These are phyloP conservation scores for Calcarisporium arbuscula DNA, from an alignment of 2,329 filamentous ascomycete species.

Conservation along the genomic window DNA sequence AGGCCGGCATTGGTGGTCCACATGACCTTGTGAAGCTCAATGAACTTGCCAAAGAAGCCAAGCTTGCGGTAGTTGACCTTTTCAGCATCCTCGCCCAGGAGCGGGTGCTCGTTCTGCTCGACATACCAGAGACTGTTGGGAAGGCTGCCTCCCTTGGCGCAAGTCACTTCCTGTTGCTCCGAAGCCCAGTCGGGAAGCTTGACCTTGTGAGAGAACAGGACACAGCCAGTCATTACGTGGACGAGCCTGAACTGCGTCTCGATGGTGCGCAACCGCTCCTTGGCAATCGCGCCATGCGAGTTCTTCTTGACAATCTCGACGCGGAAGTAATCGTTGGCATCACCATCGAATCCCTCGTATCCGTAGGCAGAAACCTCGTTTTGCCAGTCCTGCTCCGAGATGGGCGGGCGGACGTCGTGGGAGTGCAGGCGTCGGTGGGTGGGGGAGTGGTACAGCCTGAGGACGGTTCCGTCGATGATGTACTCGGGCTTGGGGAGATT, in stretches of 20 bases:
- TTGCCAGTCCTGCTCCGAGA: conserved; percentile 88
- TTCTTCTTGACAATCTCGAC: conserved; percentile 90
- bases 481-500: conserved; percentile 56
- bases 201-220: conserved; percentile 96
- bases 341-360: conserved; percentile 92
- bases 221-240: conserved; percentile 94
- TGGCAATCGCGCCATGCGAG: conserved; percentile 72
- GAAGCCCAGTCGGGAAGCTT: conserved; percentile 98
- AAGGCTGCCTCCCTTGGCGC: conserved; percentile 80
- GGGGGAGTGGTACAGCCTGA: conserved; percentile 76
- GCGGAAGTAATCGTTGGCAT: conserved; percentile 93
- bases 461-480: conserved; percentile 71
- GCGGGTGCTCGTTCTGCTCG: conserved; percentile 81
- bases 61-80: conserved; percentile 95
- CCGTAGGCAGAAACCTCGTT: conserved; percentile 96
- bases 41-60: conserved; percentile 96
- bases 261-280: conserved; percentile 83
- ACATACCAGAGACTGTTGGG: conserved; percentile 98
- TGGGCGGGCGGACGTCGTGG: conserved; percentile 82
- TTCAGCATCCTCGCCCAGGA: conserved; percentile 68
- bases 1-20: conserved; percentile 97
- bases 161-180: conserved; percentile 98
- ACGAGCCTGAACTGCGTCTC: conserved; percentile 94
- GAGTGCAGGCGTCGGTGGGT: conserved; percentile 91
- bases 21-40: conserved; percentile 96